Evolutionary conservation across 2,329 filamentous ascomycete species (phyloP).

Genomic region (Didymella keratinophila): DNA sequence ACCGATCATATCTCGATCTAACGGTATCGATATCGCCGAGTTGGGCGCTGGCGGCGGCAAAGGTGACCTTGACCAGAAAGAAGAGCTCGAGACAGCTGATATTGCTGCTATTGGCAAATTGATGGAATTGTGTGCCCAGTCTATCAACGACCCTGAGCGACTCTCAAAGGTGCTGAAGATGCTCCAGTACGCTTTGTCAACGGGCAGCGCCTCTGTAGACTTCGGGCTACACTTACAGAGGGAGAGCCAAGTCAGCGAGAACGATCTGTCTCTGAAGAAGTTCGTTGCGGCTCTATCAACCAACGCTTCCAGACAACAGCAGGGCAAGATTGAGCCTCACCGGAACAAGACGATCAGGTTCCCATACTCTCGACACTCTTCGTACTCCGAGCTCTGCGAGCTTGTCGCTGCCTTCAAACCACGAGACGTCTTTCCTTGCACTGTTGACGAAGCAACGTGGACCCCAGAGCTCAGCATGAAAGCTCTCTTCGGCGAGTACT

Average conservation of each 20-base stretch:
- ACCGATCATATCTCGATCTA: constrained; percentile 74
- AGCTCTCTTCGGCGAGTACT: constrained; percentile 75
- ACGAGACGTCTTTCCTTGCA: constrained; percentile 83
- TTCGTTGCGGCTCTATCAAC: constrained; percentile 41
- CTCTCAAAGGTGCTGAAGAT: constrained; percentile 47
- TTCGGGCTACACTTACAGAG: constrained; percentile 40
- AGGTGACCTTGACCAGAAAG: constrained; percentile 73
- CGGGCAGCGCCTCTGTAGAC: constrained; percentile 32
- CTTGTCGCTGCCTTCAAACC: constrained; percentile 74
- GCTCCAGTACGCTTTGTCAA: constrained; percentile 37
- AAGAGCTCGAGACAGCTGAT: constrained; percentile 69
- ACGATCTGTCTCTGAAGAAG: constrained; percentile 43
- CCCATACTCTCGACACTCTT: constrained; percentile 90
- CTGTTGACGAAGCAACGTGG: constrained; percentile 70
- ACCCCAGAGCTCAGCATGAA: constrained; percentile 67
- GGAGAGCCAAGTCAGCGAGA: constrained; percentile 30
- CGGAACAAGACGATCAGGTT: constrained; percentile 61
- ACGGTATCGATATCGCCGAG: constrained; percentile 73
- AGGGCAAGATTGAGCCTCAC: neutral
- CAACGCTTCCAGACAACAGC: constrained; percentile 16
- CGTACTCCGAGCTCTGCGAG: constrained; percentile 78
- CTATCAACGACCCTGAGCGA: constrained; percentile 47
- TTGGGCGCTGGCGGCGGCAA: constrained; percentile 80
- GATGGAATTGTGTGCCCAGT: constrained; percentile 58
- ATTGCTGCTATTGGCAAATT: constrained; percentile 60